Base-by-base conservation (phyloP, 2,329 filamentous ascomycete genomes). In the Blastomyces emzantsi region DNA sequence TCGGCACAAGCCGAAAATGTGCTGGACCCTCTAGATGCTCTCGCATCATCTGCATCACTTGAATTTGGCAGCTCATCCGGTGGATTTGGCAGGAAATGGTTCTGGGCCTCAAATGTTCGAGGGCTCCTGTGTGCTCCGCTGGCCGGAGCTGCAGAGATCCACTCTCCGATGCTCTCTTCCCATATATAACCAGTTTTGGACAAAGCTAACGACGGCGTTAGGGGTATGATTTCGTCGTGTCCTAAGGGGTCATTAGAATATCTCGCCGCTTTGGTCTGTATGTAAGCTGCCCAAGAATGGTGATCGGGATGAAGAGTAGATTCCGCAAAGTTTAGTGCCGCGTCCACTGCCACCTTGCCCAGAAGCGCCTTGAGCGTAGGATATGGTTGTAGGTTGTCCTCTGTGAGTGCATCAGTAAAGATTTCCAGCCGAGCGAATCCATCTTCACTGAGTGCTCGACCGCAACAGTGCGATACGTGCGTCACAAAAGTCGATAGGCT, bases 101-200 rank as follows among this genome's bases (percentile, higher is more conserved):
- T 30, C 17, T 28, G 30, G 36, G 41, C 54, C 28, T 51, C 57
- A 57, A 6, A 39, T 9, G 7, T 7, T 39, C 51, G 17, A 22
- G 6, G 28, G 2, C 13, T 19, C 45, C 52, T 25, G 25, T 28
- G 36, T 30, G 28, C 57, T 25, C 55, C 60, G 36, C 22, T 45
- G 59, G 39, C 62, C 1, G 64, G 64, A 25, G 61, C 62, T n/a
- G 60, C 76, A 22, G 76, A 80, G 60, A 85, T 78, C 82, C 82
- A 85, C 70, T 84, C 82, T 45, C 80, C 78, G 69, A 85, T 83
- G 55, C 78, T 80, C 68, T 83, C 81, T 69, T 84, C 82, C 82
- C 82, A 85, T 41, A 79, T 73, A 71, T 76, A 83, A 70, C 66
- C 70, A 47, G 65, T 70, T 63, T 45, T 62, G 43, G 30, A 59